Conservation (phyloP, 352 stramenopile genomes). For the Globisporangium rhizosaccharum region DNA sequence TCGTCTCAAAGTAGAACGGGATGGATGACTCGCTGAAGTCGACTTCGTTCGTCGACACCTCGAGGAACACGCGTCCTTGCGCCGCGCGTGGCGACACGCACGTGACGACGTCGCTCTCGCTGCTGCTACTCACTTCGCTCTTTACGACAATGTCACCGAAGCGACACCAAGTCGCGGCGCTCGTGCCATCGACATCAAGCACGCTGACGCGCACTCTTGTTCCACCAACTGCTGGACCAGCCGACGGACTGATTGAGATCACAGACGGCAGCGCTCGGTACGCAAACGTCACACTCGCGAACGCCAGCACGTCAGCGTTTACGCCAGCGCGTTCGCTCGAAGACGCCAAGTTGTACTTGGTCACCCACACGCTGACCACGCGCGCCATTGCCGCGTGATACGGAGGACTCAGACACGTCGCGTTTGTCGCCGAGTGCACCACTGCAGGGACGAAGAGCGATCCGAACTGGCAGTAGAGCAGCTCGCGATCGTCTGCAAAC, state of each 20-base stretch:
- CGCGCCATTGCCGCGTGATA: slow-evolving; percentile 9
- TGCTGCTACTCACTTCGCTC: not conserved
- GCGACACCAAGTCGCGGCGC: slow-evolving; percentile 22
- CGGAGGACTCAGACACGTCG: slow-evolving; percentile 25
- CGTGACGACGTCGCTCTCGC: slow-evolving; percentile 1
- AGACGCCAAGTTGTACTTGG: slow-evolving; percentile 7
- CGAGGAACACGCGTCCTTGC: slow-evolving; percentile 19
- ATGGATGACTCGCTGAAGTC: slow-evolving; percentile 37
- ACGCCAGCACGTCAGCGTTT: not conserved
- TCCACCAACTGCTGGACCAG: slow-evolving; percentile 12
- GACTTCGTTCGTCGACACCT: slow-evolving; percentile 34
- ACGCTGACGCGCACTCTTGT: slow-evolving; percentile 21
- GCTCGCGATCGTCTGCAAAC: slow-evolving; percentile 10
- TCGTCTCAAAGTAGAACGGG: slow-evolving; percentile 17
- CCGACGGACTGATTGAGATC: slow-evolving; percentile 13
- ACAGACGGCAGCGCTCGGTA: slow-evolving; percentile 31
- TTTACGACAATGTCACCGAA: slow-evolving; percentile 28
- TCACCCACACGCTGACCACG: slow-evolving; percentile 23
- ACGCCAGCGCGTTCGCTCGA: not conserved
- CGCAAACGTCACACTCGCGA: slow-evolving; percentile 21
- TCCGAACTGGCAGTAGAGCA: slow-evolving; percentile 38
- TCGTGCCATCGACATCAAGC: slow-evolving; percentile 7
- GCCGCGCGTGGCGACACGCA: slow-evolving; percentile 17
- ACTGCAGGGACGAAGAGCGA: slow-evolving; percentile 16
- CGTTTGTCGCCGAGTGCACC: slow-evolving; percentile 13